phyloP scores from a whole-genome alignment of 768 basidiomycete genomes.

The Lactarius tabidus region DNA sequence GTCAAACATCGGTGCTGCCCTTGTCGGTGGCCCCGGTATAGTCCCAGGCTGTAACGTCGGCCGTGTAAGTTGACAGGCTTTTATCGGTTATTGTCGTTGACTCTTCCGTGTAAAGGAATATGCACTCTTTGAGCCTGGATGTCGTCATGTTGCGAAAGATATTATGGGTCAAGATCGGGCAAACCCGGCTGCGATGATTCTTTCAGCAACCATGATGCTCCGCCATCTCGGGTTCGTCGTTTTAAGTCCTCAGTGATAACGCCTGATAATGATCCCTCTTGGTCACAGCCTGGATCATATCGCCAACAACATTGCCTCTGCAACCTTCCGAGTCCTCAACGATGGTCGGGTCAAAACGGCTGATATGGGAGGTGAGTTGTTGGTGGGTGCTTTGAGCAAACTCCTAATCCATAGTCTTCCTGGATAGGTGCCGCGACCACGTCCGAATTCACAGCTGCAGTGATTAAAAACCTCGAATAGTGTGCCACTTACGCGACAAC shows the following conservation, averaged over 20 bases:
- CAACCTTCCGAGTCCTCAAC: slow-evolving; percentile 91
- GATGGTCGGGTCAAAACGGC: slow-evolving; percentile 85
- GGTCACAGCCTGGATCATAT: slow-evolving; percentile 75
- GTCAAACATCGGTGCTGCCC: slow-evolving; percentile 96
- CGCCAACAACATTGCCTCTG: slow-evolving; percentile 88
- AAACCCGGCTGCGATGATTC: slow-evolving; percentile 96
- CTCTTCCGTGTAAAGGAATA: slow-evolving; percentile 59
- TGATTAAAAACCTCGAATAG: slow-evolving; percentile 72
- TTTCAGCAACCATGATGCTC: slow-evolving; percentile 97
- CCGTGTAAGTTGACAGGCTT: slow-evolving; percentile 46
- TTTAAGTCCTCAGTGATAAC: slow-evolving; percentile 8
- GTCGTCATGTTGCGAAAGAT: slow-evolving; percentile 90
- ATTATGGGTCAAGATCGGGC: slow-evolving; percentile 96
- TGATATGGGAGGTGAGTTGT: slow-evolving; percentile 84
- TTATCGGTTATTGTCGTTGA: neutral
- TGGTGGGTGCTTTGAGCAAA: neutral
- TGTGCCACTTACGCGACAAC: neutral
- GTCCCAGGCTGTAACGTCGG: slow-evolving; percentile 99
- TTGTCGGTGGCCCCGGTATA: slow-evolving; percentile 97
- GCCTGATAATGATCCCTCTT: slow-evolving; percentile 16
- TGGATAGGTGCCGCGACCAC: slow-evolving; percentile 79
- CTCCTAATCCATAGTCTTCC: slow-evolving; percentile 20
- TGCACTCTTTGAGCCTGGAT: slow-evolving; percentile 97
- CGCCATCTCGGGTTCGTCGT: slow-evolving; percentile 82
- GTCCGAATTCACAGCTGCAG: slow-evolving; percentile 89